Percentiles rank a stretch among this genome's conserved stretches.
Evolutionary conservation across 2,329 filamentous ascomycete species (phyloP).

Genomic region (Akanthomyces muscarius): DNA sequence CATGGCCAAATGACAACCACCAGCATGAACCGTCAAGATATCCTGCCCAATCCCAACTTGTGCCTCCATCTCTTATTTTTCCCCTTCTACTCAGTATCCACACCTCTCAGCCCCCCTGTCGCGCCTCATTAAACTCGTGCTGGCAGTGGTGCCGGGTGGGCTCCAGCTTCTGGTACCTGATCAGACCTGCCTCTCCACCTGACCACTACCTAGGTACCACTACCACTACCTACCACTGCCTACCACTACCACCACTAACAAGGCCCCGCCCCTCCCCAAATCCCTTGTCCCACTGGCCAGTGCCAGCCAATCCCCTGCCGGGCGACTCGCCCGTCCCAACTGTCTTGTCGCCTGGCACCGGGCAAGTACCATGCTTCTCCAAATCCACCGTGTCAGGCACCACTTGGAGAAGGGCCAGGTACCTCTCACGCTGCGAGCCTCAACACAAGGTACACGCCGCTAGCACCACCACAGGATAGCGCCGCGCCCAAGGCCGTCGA

Average conservation of each 20-base stretch:
- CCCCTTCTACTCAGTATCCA: neutral
- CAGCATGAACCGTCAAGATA: too few species aligned
- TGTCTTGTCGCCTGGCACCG: conserved; percentile 4
- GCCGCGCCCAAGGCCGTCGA: neutral
- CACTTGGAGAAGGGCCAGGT: neutral
- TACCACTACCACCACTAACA: neutral
- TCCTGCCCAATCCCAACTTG: too few species aligned
- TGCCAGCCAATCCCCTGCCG: neutral
- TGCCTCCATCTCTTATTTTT: neutral
- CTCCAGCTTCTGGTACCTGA: neutral
- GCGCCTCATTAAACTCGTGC: conserved; percentile 12
- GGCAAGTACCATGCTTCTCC: conserved; percentile 1
- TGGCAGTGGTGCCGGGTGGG: neutral
- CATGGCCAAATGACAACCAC: neutral
- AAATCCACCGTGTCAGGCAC: conserved; percentile 1
- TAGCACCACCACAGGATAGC: neutral
- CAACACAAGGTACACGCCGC: conserved; percentile 3
- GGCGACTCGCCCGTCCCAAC: conserved; percentile 3
- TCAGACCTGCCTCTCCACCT: conserved; percentile 2
- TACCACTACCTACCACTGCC: too few species aligned
- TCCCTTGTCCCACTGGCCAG: neutral
- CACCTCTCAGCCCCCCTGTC: neutral
- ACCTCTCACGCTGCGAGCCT: neutral
- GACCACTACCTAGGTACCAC: neutral
- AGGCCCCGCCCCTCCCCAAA: neutral